Base-by-base conservation (phyloP, 1,284 basidiomycete species). In the Microbotryomycetes sp. region DNA sequence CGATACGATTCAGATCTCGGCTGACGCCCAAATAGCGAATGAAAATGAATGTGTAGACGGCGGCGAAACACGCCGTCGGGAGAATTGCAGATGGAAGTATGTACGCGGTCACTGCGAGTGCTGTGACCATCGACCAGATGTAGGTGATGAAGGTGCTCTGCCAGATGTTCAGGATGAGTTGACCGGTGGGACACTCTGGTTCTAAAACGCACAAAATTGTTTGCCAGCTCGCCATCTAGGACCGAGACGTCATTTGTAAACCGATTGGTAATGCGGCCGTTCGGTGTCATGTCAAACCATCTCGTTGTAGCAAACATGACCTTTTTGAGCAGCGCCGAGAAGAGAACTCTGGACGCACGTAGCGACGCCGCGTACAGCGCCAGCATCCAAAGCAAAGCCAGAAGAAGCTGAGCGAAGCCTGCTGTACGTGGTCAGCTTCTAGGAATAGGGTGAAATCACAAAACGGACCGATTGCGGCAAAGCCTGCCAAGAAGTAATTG, bases 1-100 rank as follows among this genome's bases (percentile, higher is more conserved):
- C 73, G 55, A 75, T 74, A 5, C 74, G 62, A 52, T 75, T 73
- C 55, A 74, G 64, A 30, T 75, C 64, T 6, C 67, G 62, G 5
- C 68, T 68, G 28, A 70, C 67, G 5, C 60, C 56, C 1, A 75
- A 59, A 51, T 71, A 75, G 21, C 68, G 63, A 4, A 61, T 54
- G 11, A 74, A 74, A 29, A 69, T 60, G 55, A 59, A 65, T 1
- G 61, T 57, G 49, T 71, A 71, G n/a, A 68, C 50, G 24, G 57
- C 5, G 5, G 68, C 58, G 18, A 73, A 65, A 13, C 66, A 5
- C 4, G 64, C 23, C 1, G 66, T 59, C 2, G 73, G 69, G 2
- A 68, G 18, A 7, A 75, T 45, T 5, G 73, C 69, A 0, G 65
- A 49, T 0, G 74, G 74, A 0, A 75, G 69, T 52, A 75, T 73